Base-by-base conservation (phyloP, 2,329 filamentous ascomycete genomes). In the Epichloe sp. region DNA sequence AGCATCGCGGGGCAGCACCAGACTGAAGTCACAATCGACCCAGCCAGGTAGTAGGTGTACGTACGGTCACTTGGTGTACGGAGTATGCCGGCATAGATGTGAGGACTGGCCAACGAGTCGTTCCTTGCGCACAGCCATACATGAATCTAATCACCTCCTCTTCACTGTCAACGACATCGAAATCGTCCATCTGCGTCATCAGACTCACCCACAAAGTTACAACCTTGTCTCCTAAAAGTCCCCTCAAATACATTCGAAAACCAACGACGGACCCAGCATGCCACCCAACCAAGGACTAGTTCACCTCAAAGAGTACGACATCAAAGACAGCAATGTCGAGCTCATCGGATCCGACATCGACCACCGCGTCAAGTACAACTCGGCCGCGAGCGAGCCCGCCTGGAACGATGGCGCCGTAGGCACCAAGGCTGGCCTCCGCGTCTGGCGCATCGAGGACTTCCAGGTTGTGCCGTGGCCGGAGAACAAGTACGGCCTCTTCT, bases 391-490 rank as follows among this genome's bases (percentile, higher is more conserved):
- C 5, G 82, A 85, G 57, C 82, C 82, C 0, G 82, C 82, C 8
- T 86, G 82, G 82, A 79, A 82, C 58, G 71, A 79, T 54, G 76
- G 76, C 49, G 59, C 61, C 38, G 66, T 85, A 43, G 79, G 81
- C 36, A 56, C 68, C 38, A 57, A 67, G 14, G 62, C 78, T 0
- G 82, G 81, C 0, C 70, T 85, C 3, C 69, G 70, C 55, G 68
- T 85, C 54, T 85, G 81, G 82, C 79, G 82, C 54, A 81, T 85
- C 56, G 81, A 85, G 59, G 68, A 82, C 49, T 85, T 86, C 57
- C 68, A 81, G 59, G 80, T 85, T 4, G 67, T 84, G 31, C 66
- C 77, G 2, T 82, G 79, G 77, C 79, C 81, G 2, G 68, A 70
- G 52, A 67, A 75, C 15, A 71, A 72, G 44, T 69, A 77, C 51